Percentiles rank a stretch among this genome's conserved stretches.
phyloP scores from a whole-genome alignment of 1,284 basidiomycete genomes.

The Polyporus tsugae region DNA sequence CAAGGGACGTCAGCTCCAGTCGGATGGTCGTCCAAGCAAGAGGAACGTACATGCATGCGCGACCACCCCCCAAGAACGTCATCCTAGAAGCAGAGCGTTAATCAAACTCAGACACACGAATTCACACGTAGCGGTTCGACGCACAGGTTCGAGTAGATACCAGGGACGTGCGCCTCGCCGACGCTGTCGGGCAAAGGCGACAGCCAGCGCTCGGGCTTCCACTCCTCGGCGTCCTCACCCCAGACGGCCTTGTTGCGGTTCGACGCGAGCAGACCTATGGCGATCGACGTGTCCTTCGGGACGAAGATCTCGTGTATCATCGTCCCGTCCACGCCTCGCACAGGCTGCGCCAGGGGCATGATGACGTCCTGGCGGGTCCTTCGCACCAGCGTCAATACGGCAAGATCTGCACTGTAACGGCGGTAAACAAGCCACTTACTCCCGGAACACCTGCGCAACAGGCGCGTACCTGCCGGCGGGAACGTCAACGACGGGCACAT shows the following conservation, averaged over 20 bases:
- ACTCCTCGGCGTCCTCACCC: conserved; percentile 63
- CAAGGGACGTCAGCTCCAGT: neutral
- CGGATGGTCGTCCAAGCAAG: neutral
- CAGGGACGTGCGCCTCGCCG: conserved; percentile 31
- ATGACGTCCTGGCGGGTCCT: conserved; percentile 34
- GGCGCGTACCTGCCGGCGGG: conserved; percentile 19
- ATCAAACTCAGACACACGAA: too few relatives aligned
- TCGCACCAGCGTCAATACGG: too few relatives aligned
- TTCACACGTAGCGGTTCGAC: neutral
- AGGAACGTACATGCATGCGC: conserved; percentile 35
- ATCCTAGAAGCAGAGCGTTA: conserved; percentile 23
- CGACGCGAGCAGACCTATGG: conserved; percentile 55
- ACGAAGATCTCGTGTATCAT: conserved; percentile 48
- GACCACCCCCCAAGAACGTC: conserved; percentile 36
- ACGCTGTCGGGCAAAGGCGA: conserved; percentile 31
- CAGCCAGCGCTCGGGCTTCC: conserved; percentile 50
- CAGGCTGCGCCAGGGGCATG: conserved; percentile 37
- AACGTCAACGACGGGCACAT: conserved; percentile 7
- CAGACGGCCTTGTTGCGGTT: conserved; percentile 58
- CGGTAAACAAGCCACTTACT: neutral
- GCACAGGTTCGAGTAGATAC: conserved; percentile 28
- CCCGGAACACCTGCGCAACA: conserved; percentile 24
- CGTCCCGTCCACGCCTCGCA: conserved; percentile 39
- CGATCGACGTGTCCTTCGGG: conserved; percentile 53
- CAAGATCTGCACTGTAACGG: neutral